These are phyloP conservation scores for Aciculosporium take DNA, from an alignment of 2,329 filamentous ascomycete species.

Conservation along the genomic window DNA sequence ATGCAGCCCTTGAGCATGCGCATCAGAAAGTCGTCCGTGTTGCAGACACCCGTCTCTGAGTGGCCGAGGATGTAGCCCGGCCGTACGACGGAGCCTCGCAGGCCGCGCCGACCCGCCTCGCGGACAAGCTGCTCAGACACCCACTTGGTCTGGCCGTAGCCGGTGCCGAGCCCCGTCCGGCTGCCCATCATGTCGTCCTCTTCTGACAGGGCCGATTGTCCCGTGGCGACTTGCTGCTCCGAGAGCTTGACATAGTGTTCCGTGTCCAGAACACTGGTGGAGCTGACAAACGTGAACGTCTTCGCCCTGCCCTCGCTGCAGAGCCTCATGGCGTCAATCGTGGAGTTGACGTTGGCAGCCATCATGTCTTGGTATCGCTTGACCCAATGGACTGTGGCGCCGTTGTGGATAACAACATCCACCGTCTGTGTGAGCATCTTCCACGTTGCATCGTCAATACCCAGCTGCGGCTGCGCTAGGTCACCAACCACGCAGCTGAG, in stretches of 20 bases:
- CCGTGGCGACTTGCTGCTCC: constrained; percentile 30
- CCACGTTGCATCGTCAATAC: constrained; percentile 54
- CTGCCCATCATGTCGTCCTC: constrained; percentile 67
- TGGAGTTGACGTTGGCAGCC: constrained; percentile 66
- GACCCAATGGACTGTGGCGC: constrained; percentile 71
- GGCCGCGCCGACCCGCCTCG: constrained; percentile 63
- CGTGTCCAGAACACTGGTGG: constrained; percentile 62
- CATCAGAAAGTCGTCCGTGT: constrained; percentile 82
- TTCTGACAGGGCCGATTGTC: constrained; percentile 54
- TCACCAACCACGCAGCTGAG: constrained; percentile 60
- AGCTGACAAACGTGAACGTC: constrained; percentile 65
- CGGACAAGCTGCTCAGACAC: constrained; percentile 52
- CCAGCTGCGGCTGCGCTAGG: constrained; percentile 57
- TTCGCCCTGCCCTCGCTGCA: constrained; percentile 69
- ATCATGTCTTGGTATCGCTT: constrained; percentile 59
- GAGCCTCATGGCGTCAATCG: constrained; percentile 60
- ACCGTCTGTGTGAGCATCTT: constrained; percentile 47
- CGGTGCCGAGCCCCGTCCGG: constrained; percentile 61
- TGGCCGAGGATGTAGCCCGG: constrained; percentile 79
- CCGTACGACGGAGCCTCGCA: constrained; percentile 61
- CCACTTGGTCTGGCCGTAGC: constrained; percentile 91
- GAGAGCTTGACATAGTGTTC: constrained; percentile 69
- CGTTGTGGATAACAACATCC: constrained; percentile 71
- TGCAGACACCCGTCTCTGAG: constrained; percentile 52
- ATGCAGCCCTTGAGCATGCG: constrained; percentile 78